Conservation (phyloP, 805 yeast genomes). For the Barnettozyma vustinii region DNA sequence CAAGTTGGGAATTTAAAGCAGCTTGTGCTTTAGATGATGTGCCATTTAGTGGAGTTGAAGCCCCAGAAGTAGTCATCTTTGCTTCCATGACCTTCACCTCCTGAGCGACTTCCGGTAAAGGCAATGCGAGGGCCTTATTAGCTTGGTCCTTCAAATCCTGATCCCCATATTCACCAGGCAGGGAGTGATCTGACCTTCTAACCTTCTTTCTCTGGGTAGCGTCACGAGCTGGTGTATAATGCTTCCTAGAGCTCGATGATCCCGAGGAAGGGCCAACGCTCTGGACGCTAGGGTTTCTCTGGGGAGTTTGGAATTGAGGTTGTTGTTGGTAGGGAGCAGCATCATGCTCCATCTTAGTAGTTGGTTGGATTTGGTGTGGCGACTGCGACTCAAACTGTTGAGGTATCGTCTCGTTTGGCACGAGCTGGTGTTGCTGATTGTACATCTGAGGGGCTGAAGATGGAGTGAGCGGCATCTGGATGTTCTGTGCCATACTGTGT, state of each 20-base stretch:
- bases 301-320: conserved; percentile 23
- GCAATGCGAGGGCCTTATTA: conserved; percentile 20
- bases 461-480: conserved; percentile 9
- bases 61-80: conserved; percentile 2
- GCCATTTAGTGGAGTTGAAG: conserved; percentile 8
- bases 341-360: conserved; percentile 4
- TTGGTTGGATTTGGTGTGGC: conserved; percentile 4
- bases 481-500: conserved; percentile 3
- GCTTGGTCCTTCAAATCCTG: conserved; percentile 34
- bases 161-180: conserved; percentile 31
- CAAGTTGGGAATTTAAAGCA: conserved; percentile 19
- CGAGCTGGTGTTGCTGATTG: conserved; percentile 12
- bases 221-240: conserved; percentile 14
- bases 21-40: conserved; percentile 13
- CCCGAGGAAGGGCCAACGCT: conserved; percentile 8
- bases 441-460: conserved; percentile 10
- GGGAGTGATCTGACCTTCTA: conserved; percentile 24
- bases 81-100: conserved; percentile 40
- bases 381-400: conserved; percentile 7
- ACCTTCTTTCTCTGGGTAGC: conserved; percentile 20
- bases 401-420: conserved; percentile 1
- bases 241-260: conserved; percentile 1
- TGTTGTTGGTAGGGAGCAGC: background rate
- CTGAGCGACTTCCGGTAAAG: conserved; percentile 39
- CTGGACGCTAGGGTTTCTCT: conserved; percentile 16